Percentiles rank a stretch among this genome's conserved stretches.
Evolutionary conservation across 2,329 filamentous ascomycete genomes (phyloP).

Genomic region (Pyrenochaeta sp.): DNA sequence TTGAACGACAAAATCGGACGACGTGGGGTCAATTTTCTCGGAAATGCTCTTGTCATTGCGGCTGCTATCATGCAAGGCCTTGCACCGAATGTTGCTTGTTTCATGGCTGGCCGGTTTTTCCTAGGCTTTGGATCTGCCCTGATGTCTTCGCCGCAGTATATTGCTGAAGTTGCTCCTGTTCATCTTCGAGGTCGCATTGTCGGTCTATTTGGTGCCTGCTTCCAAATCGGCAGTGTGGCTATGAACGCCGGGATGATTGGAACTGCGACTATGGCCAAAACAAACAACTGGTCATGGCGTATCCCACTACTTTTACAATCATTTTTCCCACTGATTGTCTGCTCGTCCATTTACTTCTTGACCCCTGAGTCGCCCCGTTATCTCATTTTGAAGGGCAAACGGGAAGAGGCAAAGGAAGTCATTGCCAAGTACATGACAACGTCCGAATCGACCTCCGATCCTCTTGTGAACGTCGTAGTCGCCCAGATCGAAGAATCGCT

Average conservation of each 20-base stretch:
- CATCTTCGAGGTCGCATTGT: conserved; percentile 55
- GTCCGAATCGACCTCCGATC: conserved; percentile 50
- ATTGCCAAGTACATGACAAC: conserved; percentile 54
- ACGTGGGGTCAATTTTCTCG: conserved; percentile 57
- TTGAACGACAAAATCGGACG: conserved; percentile 58
- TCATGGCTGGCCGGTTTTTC: conserved; percentile 52
- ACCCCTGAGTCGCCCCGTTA: conserved; percentile 54
- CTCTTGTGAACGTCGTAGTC: conserved; percentile 54
- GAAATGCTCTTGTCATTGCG: conserved; percentile 57
- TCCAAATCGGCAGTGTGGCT: conserved; percentile 55
- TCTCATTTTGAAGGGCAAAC: conserved; percentile 26
- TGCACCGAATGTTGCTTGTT: conserved; percentile 37
- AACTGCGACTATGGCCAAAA: conserved; percentile 46
- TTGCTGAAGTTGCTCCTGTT: conserved; percentile 46
- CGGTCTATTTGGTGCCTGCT: conserved; percentile 59
- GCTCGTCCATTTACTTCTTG: conserved; percentile 47
- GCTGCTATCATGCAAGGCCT: conserved; percentile 52
- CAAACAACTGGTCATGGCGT: conserved; percentile 22
- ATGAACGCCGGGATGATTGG: conserved; percentile 57
- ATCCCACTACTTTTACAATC: conserved; percentile 56
- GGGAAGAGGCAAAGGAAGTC: conserved; percentile 24
- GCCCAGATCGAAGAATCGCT: conserved; percentile 57
- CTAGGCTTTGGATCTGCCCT: conserved; percentile 50
- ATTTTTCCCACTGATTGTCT: conserved; percentile 54
- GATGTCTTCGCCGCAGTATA: conserved; percentile 52